Evolutionary conservation across 345 rosid species (phyloP), one percentile per base, ranked within the genome.

Genomic region (Gossypium ekmanianum): DNA sequence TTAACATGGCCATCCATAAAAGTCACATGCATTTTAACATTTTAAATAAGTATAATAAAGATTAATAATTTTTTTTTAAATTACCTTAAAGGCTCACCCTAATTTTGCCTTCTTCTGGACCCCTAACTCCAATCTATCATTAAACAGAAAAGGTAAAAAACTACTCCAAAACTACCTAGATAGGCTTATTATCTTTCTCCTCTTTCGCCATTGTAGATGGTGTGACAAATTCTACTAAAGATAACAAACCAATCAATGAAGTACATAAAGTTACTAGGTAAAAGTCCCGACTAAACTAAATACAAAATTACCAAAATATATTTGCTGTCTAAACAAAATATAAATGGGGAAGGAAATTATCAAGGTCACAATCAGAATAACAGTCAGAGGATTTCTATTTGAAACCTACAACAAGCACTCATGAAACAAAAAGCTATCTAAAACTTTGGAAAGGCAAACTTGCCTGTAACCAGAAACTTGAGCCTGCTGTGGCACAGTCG

Each of bases 381-480:
- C 7, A 67, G 55, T 67, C 47, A 17, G 20, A 14, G 56, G 54
- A 7, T 24, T 68, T 22, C 7, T 68, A 47, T 48, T 44, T 48
- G 41, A 47, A 18, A 24, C 72, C 72, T 48, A 8, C 2, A 14
- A 47, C 14, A 47, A 24, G 20, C 10, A 68, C 41, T 48, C 2
- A 22, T 0, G 12, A 24, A 70, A 17, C 61, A 17, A 52, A 17
- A 52, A 10, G 47, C 29, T 54, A 52, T 43, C n/a, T 3, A 55
- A 43, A 65, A 43, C 12, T 16, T 55, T 3, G 2, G 43, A 67
- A 39, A n/a, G 54, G 16, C 39, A 20, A 58, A 77, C 88, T 83
- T 85, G 80, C 89, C 91, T 83, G 81, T 81, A 84, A 47, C 51
- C 70, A 74, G 76, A 18, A 22, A 26, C 77, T 71, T 74, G 84